Evolutionary conservation across 257 asterid genomes (phyloP).

Genomic region (Plantago major): DNA sequence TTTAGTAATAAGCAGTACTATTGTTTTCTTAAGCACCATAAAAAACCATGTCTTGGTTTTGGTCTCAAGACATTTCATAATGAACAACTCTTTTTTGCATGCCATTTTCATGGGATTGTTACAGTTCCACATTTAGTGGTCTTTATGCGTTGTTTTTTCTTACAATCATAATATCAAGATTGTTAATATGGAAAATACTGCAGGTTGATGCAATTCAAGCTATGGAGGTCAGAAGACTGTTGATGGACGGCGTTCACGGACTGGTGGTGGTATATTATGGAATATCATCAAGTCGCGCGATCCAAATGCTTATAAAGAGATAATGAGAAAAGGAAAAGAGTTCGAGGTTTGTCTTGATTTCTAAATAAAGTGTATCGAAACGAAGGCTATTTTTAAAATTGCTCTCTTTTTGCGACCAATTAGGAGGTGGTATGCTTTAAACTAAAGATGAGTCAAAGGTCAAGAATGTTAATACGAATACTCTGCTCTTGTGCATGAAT

Average conservation of each 20-base stretch:
- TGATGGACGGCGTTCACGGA: constrained; percentile 65
- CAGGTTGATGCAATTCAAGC: constrained; percentile 94
- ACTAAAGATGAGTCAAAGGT: constrained; percentile 7
- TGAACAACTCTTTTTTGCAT: neutral
- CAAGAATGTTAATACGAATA: neutral
- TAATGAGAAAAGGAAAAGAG: constrained; percentile 77
- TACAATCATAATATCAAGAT: neutral
- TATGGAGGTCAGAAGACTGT: constrained; percentile 93
- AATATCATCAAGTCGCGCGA: constrained; percentile 78
- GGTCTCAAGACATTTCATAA: neutral
- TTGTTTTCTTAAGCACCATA: neutral
- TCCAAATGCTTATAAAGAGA: constrained; percentile 88
- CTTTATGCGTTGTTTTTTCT: neutral
- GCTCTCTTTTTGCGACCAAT: neutral
- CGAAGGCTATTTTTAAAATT: neutral
- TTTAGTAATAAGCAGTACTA: neutral
- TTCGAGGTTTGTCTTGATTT: constrained; percentile 66
- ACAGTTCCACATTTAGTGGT: neutral
- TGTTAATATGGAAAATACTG: constrained; percentile 16
- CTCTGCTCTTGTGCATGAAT: too few species aligned
- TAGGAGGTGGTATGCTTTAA: neutral
- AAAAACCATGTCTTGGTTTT: neutral
- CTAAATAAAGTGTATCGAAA: neutral
- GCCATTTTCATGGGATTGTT: neutral
- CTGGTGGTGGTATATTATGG: constrained; percentile 91